Conservation (phyloP, 805 yeast genomes). For the Peterozyma toletana region DNA sequence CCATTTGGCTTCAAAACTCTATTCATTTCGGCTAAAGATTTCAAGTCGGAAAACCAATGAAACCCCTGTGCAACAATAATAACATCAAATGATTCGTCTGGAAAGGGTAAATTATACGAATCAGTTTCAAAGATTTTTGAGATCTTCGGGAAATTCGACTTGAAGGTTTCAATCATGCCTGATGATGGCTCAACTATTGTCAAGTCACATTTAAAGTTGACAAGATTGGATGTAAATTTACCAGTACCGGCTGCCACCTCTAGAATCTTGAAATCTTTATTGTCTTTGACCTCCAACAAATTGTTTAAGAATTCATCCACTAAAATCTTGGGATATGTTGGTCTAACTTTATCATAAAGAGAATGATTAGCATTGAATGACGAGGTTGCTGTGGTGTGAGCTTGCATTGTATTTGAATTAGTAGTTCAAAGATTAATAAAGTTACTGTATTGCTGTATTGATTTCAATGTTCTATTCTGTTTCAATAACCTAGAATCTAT, state of each 20-base stretch:
- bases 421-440: too few relatives aligned
- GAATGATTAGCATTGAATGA: slow-evolving; percentile 47
- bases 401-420: too few relatives aligned
- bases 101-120: slow-evolving; percentile 38
- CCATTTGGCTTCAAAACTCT: slow-evolving; percentile 46
- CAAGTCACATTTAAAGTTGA: slow-evolving; percentile 20
- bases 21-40: slow-evolving; percentile 38
- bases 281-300: slow-evolving; percentile 1
- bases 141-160: slow-evolving; percentile 36
- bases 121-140: slow-evolving; percentile 23
- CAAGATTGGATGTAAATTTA: slow-evolving; percentile 44
- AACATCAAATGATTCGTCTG: slow-evolving; percentile 36
- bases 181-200: slow-evolving; percentile 46
- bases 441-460: too few relatives aligned
- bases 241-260: slow-evolving; percentile 65
- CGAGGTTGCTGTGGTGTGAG: too few relatives aligned
- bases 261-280: slow-evolving; percentile 21
- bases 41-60: slow-evolving; percentile 57
- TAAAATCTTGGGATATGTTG: slow-evolving; percentile 34
- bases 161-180: slow-evolving; percentile 49
- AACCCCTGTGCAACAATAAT: slow-evolving; percentile 54
- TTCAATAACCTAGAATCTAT: too few relatives aligned
- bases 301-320: slow-evolving; percentile 32
- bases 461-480: too few relatives aligned
- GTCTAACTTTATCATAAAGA: slow-evolving; percentile 45